Evolutionary conservation across 176 grass and related monocot species (phyloP).

Genomic region (Cymbopogon citratus): DNA sequence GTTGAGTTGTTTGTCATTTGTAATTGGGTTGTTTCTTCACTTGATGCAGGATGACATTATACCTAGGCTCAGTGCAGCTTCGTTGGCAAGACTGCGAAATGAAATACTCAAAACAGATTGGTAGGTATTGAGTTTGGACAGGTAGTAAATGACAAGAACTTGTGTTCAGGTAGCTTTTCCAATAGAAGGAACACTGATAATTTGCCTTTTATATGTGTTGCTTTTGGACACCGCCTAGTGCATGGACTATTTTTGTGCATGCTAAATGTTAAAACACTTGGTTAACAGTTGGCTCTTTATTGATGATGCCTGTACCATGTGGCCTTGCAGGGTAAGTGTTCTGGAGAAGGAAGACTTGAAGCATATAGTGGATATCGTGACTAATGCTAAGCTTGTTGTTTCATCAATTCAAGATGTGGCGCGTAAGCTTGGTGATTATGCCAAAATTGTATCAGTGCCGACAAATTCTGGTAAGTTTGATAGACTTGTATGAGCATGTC

Average conservation of each 20-base stretch:
- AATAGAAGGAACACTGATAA: background rate
- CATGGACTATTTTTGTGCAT: background rate
- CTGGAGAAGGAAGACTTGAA: conserved; percentile 93
- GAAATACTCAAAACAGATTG: conserved; percentile 94
- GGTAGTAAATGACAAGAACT: background rate
- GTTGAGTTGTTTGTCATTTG: background rate
- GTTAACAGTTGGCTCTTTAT: background rate
- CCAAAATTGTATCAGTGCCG: conserved; percentile 43
- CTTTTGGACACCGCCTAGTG: background rate
- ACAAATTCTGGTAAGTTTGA: conserved; percentile 41
- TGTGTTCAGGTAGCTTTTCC: background rate
- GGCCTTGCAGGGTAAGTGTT: conserved; percentile 66
- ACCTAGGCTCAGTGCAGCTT: conserved; percentile 84
- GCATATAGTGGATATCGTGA: conserved; percentile 78
- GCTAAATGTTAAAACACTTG: background rate
- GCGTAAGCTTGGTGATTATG: conserved; percentile 58
- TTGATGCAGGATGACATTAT: conserved; percentile 80
- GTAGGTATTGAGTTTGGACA: conserved; percentile 32
- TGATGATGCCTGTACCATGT: background rate
- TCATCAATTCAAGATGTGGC: conserved; percentile 88
- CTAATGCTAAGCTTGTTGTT: conserved; percentile 81
- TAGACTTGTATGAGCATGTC: background rate
- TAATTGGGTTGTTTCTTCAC: background rate
- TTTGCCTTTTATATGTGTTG: background rate
- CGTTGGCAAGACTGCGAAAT: conserved; percentile 68